Evolutionary conservation across 1,284 basidiomycete genomes (phyloP).

Genomic region (Ustilago lituana): DNA sequence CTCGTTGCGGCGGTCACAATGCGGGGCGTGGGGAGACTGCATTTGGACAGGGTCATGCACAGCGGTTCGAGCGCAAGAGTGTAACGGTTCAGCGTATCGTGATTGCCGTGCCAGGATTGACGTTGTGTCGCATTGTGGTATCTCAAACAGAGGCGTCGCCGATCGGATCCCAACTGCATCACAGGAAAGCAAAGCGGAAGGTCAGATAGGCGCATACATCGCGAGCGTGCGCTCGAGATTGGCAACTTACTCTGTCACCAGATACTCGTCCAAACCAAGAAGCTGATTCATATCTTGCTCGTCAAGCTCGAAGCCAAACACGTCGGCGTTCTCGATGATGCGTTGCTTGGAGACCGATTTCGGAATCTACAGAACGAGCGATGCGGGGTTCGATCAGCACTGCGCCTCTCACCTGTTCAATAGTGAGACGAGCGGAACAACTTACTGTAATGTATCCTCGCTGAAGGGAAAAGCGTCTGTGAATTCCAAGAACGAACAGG

Average conservation of each 20-base stretch:
- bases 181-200: background rate
- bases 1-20: too few species aligned
- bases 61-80: too few species aligned
- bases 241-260: conserved; percentile 31
- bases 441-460: conserved; percentile 32
- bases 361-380: conserved; percentile 68
- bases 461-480: conserved; percentile 35
- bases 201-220: too few species aligned
- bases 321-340: conserved; percentile 77
- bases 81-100: too few species aligned
- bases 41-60: too few species aligned
- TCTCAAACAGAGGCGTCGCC: conserved; percentile 17
- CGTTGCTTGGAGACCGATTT: conserved; percentile 77
- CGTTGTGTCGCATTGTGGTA: too few species aligned
- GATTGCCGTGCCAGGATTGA: too few species aligned
- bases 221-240: too few species aligned
- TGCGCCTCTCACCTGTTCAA: too few species aligned
- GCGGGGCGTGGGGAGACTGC: too few species aligned
- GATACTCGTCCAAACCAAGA: conserved; percentile 18
- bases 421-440: too few species aligned
- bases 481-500: background rate
- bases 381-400: too few species aligned
- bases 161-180: conserved; percentile 25
- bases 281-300: conserved; percentile 72
- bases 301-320: conserved; percentile 74